Evolutionary conservation across 352 stramenopile genomes (phyloP).

Genomic region (Phytophthora macrochlamydospora): DNA sequence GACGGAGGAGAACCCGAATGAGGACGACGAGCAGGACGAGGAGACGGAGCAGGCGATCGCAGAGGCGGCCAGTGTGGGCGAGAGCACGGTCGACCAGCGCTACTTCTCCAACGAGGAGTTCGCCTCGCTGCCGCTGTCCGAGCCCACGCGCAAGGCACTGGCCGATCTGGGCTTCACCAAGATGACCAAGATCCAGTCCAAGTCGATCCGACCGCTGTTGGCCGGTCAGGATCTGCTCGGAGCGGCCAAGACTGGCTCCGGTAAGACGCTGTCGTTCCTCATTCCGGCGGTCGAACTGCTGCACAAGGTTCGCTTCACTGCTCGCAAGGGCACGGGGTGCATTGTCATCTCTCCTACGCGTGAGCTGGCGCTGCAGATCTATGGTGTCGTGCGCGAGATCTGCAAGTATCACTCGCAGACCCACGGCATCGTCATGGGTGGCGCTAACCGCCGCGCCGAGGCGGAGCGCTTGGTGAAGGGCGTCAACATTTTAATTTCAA

Average conservation of each 20-base stretch:
- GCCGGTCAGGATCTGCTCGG: slow-evolving; percentile 97
- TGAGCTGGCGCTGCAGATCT: slow-evolving; percentile 99
- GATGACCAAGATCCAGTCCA: slow-evolving; percentile 98
- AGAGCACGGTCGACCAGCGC: slow-evolving; percentile 60
- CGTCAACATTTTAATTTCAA: slow-evolving; percentile 98
- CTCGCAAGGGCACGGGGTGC: slow-evolving; percentile 96
- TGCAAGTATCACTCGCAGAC: slow-evolving; percentile 95
- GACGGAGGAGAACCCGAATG: slow-evolving; percentile 23
- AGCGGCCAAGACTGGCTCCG: slow-evolving; percentile 97
- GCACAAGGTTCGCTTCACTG: slow-evolving; percentile 96
- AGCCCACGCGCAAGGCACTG: slow-evolving; percentile 90
- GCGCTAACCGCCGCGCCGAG: slow-evolving; percentile 97
- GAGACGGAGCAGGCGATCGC: slow-evolving; percentile 69
- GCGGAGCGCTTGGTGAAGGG: slow-evolving; percentile 94
- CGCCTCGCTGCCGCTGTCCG: slow-evolving; percentile 90
- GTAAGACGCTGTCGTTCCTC: slow-evolving; percentile 99
- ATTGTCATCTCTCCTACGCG: slow-evolving; percentile 98
- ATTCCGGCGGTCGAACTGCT: slow-evolving; percentile 98
- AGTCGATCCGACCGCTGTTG: slow-evolving; percentile 96
- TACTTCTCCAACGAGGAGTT: slow-evolving; percentile 93
- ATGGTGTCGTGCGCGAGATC: slow-evolving; percentile 97
- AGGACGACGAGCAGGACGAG: slow-evolving; percentile 52
- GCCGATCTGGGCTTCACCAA: slow-evolving; percentile 91
- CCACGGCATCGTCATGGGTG: slow-evolving; percentile 98
- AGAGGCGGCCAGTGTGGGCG: slow-evolving; percentile 38